Percentiles rank a stretch among this genome's conserved stretches.
phyloP scores from a whole-genome alignment of 1,284 basidiomycete species.

The Cutaneotrichosporon cutaneum region DNA sequence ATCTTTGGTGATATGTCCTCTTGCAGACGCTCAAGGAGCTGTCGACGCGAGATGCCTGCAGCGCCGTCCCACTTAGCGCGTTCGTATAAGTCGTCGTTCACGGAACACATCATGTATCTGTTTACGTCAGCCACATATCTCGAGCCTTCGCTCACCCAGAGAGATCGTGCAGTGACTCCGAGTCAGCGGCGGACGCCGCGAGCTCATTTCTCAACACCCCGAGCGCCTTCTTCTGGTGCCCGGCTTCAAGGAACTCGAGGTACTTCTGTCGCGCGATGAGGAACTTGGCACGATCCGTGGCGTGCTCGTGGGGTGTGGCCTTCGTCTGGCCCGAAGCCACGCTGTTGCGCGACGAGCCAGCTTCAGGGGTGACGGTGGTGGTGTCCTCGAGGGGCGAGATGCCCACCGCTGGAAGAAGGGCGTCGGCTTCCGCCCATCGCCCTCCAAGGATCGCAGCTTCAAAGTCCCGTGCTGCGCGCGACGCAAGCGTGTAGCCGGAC shows the following conservation, averaged over 20 bases:
- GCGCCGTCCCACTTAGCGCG: slow-evolving; percentile 89
- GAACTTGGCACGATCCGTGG: slow-evolving; percentile 71
- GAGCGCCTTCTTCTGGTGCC: slow-evolving; percentile 77
- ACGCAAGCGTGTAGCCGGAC: slow-evolving; percentile 86
- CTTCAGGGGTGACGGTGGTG: slow-evolving; percentile 6
- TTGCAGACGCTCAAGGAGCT: slow-evolving; percentile 77
- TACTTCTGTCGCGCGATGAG: slow-evolving; percentile 94
- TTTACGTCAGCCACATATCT: neutral
- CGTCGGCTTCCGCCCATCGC: slow-evolving; percentile 78
- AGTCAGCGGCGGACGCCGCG: slow-evolving; percentile 68
- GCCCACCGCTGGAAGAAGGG: slow-evolving; percentile 66
- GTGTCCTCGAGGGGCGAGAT: slow-evolving; percentile 50
- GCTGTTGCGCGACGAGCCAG: slow-evolving; percentile 33
- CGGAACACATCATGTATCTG: slow-evolving; percentile 85
- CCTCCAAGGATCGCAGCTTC: slow-evolving; percentile 78
- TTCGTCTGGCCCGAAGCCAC: slow-evolving; percentile 35
- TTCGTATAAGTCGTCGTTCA: slow-evolving; percentile 75
- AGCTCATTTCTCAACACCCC: slow-evolving; percentile 82
- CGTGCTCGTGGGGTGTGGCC: slow-evolving; percentile 26
- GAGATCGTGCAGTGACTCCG: slow-evolving; percentile 75
- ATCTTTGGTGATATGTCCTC: slow-evolving; percentile 82
- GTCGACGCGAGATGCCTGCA: slow-evolving; percentile 70
- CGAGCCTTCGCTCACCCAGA: slow-evolving; percentile 65
- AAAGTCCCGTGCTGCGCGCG: slow-evolving; percentile 74
- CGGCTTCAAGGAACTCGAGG: slow-evolving; percentile 84